phyloP scores from a whole-genome alignment of 1,139 yeast species.

The Scheffersomyces illinoinensis region DNA sequence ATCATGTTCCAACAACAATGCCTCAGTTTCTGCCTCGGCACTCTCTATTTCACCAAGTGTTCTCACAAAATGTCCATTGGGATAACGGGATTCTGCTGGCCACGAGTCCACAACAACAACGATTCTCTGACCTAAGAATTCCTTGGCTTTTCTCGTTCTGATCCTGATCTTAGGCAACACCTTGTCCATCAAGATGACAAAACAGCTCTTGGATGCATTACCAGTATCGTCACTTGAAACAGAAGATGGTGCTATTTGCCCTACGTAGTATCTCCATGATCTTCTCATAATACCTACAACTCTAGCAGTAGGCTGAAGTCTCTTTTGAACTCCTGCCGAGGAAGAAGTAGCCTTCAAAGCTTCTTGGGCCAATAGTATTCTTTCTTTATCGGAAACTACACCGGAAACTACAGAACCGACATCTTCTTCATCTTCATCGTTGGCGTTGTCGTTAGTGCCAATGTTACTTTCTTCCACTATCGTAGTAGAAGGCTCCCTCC shows the following conservation, averaged over 20 bases:
- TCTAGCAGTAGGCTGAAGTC: slow-evolving; percentile 84
- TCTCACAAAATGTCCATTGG: slow-evolving; percentile 94
- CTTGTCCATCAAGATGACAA: slow-evolving; percentile 86
- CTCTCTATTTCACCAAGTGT: slow-evolving; percentile 88
- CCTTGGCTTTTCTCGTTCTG: slow-evolving; percentile 81
- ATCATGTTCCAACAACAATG: slow-evolving; percentile 88
- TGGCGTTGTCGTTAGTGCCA: slow-evolving; percentile 63
- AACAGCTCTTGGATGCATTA: slow-evolving; percentile 71
- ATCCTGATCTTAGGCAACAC: slow-evolving; percentile 86
- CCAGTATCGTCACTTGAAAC: slow-evolving; percentile 56
- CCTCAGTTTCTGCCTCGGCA: slow-evolving; percentile 95
- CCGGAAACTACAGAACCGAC: slow-evolving; percentile 40
- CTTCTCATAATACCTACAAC: slow-evolving; percentile 88
- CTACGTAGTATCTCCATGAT: slow-evolving; percentile 96
- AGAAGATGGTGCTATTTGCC: slow-evolving; percentile 84
- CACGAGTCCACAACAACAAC: slow-evolving; percentile 92
- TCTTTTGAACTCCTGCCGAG: slow-evolving; percentile 31
- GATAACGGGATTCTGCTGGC: slow-evolving; percentile 82
- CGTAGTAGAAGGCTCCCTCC: slow-evolving; percentile 84
- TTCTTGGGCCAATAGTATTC: slow-evolving; percentile 72
- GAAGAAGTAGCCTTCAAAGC: slow-evolving; percentile 60
- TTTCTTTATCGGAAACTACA: slow-evolving; percentile 72
- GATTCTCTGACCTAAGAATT: slow-evolving; percentile 81
- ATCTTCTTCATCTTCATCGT: slow-evolving; percentile 47
- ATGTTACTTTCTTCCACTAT: slow-evolving; percentile 74